Base-by-base conservation (phyloP, 257 asterid species). In the Haberlea rhodopensis region DNA sequence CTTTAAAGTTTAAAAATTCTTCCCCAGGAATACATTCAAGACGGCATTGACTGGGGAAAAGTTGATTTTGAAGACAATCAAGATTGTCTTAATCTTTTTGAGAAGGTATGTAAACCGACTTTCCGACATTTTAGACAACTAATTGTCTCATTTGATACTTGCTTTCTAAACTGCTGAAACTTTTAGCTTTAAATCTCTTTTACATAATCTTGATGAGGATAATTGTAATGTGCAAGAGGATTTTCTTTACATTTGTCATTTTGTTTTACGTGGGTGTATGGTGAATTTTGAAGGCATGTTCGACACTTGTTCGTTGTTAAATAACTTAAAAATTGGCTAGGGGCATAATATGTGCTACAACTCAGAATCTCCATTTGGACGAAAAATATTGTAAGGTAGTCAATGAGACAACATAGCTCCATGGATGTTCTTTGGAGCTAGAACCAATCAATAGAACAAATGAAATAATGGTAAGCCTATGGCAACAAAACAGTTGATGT, bases 61-160 rank as follows among this genome's bases (percentile, higher is more conserved):
- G 96, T 94, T 79, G 97, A 90, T 73, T 94, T 87, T 78, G 99
- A 94, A 65, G 99, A 94, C 83, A 94, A 94, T 76, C 96, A 94
- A 76, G 96, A 87, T 68, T 94, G 97, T 76, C 90, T 94, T 67
- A 83, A 90, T 81, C 89, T 94, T 60, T 94, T 94, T 60, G 99
- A 89, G 85, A 94, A 94, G 97, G 99, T 89, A 74, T 55, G 68
- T n/a, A 57, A 67, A 69, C 64, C 60, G 53, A 65, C 70, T 62
- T 52, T 20, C 26, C 37, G 19, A 29, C 57, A 57, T 68, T 22
- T 37, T 60, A 27, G 55, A 71, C 57, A 51, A 29, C 57, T 61
- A 21, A 54, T 32, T 23, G 27, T 64, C 45, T 62, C 54, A 61
- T 48, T 52, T 57, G 60, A 54, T 24, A 52, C 60, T 19, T 71